Conservation (phyloP, 371 early-diverging fungal species). For the Rhizopus microsporus region DNA sequence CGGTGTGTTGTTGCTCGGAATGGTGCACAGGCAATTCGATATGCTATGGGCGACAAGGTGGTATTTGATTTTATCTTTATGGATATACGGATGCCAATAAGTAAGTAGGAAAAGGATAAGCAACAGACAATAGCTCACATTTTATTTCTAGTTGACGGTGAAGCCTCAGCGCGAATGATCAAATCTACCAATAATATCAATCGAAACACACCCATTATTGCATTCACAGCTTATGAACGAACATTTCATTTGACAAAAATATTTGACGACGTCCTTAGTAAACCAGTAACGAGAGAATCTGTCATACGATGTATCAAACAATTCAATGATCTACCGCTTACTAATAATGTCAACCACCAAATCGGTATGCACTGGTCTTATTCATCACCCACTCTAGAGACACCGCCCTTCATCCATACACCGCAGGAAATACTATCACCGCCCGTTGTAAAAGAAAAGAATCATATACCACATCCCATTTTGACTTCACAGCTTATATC, state of each 20-base stretch:
- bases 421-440: neutral
- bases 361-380: neutral
- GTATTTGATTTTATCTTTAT: conserved; percentile 91
- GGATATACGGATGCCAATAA: conserved; percentile 92
- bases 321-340: no score
- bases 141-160: conserved; percentile 75
- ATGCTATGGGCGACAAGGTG: conserved; percentile 80
- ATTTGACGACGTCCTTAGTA: conserved; percentile 75
- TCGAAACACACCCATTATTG: conserved; percentile 71
- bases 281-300: conserved; percentile 70
- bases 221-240: conserved; percentile 73
- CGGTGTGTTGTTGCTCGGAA: conserved; percentile 82
- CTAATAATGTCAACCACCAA: neutral
- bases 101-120: conserved; percentile 54
- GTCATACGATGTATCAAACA: no score
- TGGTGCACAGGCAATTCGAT: conserved; percentile 89
- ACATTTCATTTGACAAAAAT: conserved; percentile 52
- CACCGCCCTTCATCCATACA: conserved; percentile 2
- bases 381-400: neutral
- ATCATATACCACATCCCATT: neutral
- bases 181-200: conserved; percentile 88
- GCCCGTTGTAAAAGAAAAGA: neutral
- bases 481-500: neutral
- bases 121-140: conserved; percentile 6
- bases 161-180: conserved; percentile 91